phyloP scores from a whole-genome alignment of 2,329 filamentous ascomycete genomes.

The Tricladium varicosporioides region DNA sequence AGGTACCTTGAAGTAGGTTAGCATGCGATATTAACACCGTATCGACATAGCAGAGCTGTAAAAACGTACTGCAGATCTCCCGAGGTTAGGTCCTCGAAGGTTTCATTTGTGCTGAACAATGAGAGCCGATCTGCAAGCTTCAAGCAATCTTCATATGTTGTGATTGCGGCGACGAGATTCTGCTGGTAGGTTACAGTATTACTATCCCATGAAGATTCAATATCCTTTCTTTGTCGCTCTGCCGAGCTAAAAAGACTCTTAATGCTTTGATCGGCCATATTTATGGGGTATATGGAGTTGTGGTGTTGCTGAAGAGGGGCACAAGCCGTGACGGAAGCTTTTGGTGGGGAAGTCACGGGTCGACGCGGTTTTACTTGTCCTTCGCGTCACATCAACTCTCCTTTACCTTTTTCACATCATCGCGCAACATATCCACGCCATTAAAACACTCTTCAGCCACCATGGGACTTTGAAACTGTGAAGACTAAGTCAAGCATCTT shows the following conservation, averaged over 20 bases:
- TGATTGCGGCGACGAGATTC: slow-evolving; percentile 64
- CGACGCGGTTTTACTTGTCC: background rate
- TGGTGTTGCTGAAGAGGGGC: background rate
- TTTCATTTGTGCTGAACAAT: slow-evolving; percentile 89
- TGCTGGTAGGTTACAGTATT: slow-evolving; percentile 66
- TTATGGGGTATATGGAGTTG: slow-evolving; percentile 31
- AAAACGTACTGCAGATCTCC: slow-evolving; percentile 69
- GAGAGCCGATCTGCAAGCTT: slow-evolving; percentile 67
- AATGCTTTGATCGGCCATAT: slow-evolving; percentile 45
- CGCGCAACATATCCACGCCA: background rate
- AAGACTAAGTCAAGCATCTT: background rate
- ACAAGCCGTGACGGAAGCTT: background rate
- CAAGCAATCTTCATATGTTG: slow-evolving; percentile 71
- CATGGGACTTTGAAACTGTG: background rate
- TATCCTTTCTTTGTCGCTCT: slow-evolving; percentile 49
- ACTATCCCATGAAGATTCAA: slow-evolving; percentile 65
- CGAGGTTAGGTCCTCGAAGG: slow-evolving; percentile 81
- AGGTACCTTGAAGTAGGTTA: slow-evolving; percentile 57
- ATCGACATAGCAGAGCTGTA: background rate
- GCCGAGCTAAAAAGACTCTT: slow-evolving; percentile 53
- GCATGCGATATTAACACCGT: slow-evolving; percentile 1
- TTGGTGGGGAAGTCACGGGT: slow-evolving; percentile 39
- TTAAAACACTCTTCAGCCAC: background rate
- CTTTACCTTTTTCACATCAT: background rate
- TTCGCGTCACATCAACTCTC: background rate